Evolutionary conservation across 495 filamentous ascomycete genomes (phyloP).

Genomic region (Parathielavia appendiculata): DNA sequence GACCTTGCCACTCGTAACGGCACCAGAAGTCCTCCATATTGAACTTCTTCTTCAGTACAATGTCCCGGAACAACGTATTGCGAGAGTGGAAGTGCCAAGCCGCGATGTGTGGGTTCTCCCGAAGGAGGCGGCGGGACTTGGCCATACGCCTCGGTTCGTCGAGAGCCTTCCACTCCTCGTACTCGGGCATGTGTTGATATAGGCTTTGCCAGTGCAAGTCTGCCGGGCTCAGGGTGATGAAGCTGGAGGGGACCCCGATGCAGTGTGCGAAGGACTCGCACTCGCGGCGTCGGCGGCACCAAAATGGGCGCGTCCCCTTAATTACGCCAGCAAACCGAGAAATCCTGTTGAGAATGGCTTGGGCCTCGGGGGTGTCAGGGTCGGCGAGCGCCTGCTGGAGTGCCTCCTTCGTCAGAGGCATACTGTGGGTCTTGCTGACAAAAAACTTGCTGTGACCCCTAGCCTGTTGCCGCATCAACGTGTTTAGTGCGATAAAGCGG

Average conservation of each 20-base stretch:
- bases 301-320: background rate
- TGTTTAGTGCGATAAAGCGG: slow-evolving; percentile 2
- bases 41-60: slow-evolving; percentile 6
- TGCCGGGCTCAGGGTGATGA: slow-evolving; percentile 6
- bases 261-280: slow-evolving; percentile 4
- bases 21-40: slow-evolving; percentile 5
- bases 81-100: slow-evolving; percentile 7
- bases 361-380: background rate
- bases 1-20: slow-evolving; percentile 9
- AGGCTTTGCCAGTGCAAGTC: slow-evolving; percentile 6
- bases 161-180: slow-evolving; percentile 3
- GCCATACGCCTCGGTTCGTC: slow-evolving; percentile 3
- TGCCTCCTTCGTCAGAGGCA: background rate
- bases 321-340: slow-evolving; percentile 5
- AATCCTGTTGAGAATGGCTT: slow-evolving; percentile 1
- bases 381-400: background rate
- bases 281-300: slow-evolving; percentile 4
- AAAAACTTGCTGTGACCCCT: background rate
- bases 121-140: slow-evolving; percentile 5
- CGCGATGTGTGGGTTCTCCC: slow-evolving; percentile 12
- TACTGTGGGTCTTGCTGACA: background rate
- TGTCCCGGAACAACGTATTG: slow-evolving; percentile 2
- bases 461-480: background rate
- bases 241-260: background rate
- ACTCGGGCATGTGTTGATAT: slow-evolving; percentile 2